Evolutionary conservation across 352 stramenopile species (phyloP), one percentile per base, ranked within the genome.

Genomic region (Pythium aristosporum): DNA sequence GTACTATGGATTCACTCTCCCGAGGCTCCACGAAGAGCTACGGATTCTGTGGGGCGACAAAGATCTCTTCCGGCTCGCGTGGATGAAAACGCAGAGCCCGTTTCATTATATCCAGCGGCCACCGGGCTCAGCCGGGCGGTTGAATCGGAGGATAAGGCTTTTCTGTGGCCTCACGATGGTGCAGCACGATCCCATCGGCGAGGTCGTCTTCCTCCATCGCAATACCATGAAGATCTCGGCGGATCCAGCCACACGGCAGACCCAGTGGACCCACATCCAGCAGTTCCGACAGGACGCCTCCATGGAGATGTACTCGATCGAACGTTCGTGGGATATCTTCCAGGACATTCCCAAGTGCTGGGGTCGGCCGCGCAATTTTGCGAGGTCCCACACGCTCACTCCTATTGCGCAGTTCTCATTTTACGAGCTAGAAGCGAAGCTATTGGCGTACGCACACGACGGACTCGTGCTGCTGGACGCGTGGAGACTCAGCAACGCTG

Each of bases 61-160:
- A 54, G 84, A 92, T 53, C 63, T 92, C 0, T 93, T 91, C 58
- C 80, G 85, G 12, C 82, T 93, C 37, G 81, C 82, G 49, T 92
- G 84, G 84, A 65, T 85, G n/a, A 91, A 91, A 59, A 87, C 78
- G 0, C 64, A 72, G 1, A 85, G 67, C 59, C 64, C 64, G 1
- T 91, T 88, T 64, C 65, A 85, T 65, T 86, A 89, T 69, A 85
- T 92, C 18, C 15, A 63, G 36, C 74, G 63, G 1, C 79, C 81
- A 7, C 81, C 81, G 0, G 82, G 73, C 1, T 69, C 79, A 0
- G 84, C 77, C 0, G 82, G 82, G 10, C 41, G 69, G 2, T 77
- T 87, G n/a, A 41, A 82, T 1, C 34, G 61, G 0, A 69, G 81
- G 30, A 70, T 83, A 16, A 68, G 83, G 34, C 67, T 85, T 1